Evolutionary conservation across 169 alveolate genomes (phyloP).

Genomic region (Plasmodium knowlesi): DNA sequence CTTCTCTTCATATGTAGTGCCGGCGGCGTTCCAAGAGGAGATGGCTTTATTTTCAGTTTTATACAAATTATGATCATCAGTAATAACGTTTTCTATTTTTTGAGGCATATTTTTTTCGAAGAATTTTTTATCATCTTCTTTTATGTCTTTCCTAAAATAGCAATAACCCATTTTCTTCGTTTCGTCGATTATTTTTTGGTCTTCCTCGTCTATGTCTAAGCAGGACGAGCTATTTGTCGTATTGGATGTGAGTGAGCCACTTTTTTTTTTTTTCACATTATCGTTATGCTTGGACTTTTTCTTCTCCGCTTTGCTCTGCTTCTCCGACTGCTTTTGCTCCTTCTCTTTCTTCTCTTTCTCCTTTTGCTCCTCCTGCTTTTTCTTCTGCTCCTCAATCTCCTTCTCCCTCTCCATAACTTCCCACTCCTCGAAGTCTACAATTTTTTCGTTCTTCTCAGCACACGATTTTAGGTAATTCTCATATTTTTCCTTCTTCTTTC

Average conservation of each 20-base stretch:
- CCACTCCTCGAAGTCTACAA: slow-evolving; percentile 73
- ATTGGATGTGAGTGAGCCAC: slow-evolving; percentile 43
- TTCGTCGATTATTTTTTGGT: slow-evolving; percentile 86
- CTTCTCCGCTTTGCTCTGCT: slow-evolving; percentile 41
- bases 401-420: slow-evolving; percentile 83
- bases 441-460: slow-evolving; percentile 71
- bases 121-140: slow-evolving; percentile 59
- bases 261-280: slow-evolving; percentile 13
- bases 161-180: slow-evolving; percentile 91
- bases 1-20: slow-evolving; percentile 90
- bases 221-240: slow-evolving; percentile 71
- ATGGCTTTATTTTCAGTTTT: slow-evolving; percentile 69
- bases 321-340: slow-evolving; percentile 73
- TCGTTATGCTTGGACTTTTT: slow-evolving; percentile 1
- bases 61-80: slow-evolving; percentile 28
- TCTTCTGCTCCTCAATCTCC: slow-evolving; percentile 81
- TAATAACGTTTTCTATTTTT: slow-evolving; percentile 65
- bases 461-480: slow-evolving; percentile 78
- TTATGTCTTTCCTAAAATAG: slow-evolving; percentile 84
- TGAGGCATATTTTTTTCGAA: slow-evolving; percentile 62
- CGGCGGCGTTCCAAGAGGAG: slow-evolving; percentile 89
- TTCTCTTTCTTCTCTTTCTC: slow-evolving; percentile 59
- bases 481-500: slow-evolving; percentile 80
- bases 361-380: slow-evolving; percentile 74
- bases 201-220: slow-evolving; percentile 89